A percentile compares a stretch with the other conserved stretches of the same genome.
phyloP scores from a whole-genome alignment of 2,329 filamentous ascomycete genomes.

The Hypoxylon sp. region DNA sequence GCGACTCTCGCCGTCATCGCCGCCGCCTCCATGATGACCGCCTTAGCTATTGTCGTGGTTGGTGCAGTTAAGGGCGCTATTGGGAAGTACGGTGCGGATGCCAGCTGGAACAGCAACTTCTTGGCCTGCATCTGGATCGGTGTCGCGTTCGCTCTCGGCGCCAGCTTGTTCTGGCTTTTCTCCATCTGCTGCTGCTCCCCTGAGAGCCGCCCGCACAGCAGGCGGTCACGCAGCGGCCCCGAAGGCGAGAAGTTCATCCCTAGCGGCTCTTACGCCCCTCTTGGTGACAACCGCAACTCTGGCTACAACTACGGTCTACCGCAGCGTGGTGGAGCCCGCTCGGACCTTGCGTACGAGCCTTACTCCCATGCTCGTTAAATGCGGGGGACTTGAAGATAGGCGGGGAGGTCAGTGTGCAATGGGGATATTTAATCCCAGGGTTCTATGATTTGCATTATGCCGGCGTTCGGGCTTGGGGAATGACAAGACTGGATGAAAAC shows the following conservation, averaged over 20 bases:
- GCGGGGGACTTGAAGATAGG: constrained; percentile 6
- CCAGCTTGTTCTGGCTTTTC: constrained; percentile 91
- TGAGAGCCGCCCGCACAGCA: constrained; percentile 63
- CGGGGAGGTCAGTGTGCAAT: constrained; percentile 23
- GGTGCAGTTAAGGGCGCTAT: constrained; percentile 77
- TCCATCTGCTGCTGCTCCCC: constrained; percentile 90
- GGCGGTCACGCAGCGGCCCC: constrained; percentile 47
- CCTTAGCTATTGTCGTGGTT: constrained; percentile 78
- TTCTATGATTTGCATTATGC: constrained; percentile 48
- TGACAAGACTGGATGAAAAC: constrained; percentile 45
- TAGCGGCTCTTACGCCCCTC: constrained; percentile 62
- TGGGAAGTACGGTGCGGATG: constrained; percentile 79
- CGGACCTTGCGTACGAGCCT: constrained; percentile 74
- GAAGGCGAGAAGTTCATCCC: constrained; percentile 68
- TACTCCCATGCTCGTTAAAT: constrained; percentile 70
- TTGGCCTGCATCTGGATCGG: constrained; percentile 84
- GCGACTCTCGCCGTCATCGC: constrained; percentile 69
- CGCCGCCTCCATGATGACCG: constrained; percentile 81
- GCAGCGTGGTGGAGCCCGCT: constrained; percentile 60
- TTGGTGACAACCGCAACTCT: constrained; percentile 58
- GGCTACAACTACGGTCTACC: constrained; percentile 58
- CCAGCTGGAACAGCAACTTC: constrained; percentile 77
- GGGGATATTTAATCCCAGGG: constrained; percentile 22
- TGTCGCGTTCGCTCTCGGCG: constrained; percentile 80
- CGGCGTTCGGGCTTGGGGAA: constrained; percentile 49